phyloP scores from a whole-genome alignment of 148 eudicot species.

The Talinum fruticosum region DNA sequence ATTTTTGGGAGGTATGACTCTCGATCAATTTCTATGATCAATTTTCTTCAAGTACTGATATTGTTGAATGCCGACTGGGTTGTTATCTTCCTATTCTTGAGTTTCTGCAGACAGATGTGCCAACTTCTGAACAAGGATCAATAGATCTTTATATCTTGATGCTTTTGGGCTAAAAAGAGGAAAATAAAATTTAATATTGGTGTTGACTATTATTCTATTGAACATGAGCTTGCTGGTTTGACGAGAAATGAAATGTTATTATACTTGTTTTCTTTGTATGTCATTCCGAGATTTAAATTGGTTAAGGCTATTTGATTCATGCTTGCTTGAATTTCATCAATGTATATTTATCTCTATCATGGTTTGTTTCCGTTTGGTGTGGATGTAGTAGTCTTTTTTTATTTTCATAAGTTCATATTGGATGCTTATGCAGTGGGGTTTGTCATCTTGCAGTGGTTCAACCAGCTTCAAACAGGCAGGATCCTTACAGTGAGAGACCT shows the following conservation, averaged over 20 bases:
- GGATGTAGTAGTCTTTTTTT: background rate
- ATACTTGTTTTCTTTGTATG: background rate
- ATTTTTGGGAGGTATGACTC: slow-evolving; percentile 76
- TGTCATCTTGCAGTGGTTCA: slow-evolving; percentile 71
- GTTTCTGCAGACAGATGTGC: background rate
- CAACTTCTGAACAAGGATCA: background rate
- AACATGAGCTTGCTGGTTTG: background rate
- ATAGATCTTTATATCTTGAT: background rate
- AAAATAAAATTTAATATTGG: background rate
- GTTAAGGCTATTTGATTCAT: background rate
- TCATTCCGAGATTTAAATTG: background rate
- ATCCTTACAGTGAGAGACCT: slow-evolving; percentile 89
- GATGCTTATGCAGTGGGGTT: background rate
- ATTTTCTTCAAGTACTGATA: background rate
- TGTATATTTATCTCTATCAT: background rate
- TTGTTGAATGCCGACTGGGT: background rate
- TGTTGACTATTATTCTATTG: background rate
- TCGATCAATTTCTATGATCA: background rate
- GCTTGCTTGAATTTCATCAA: background rate
- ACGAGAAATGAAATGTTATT: background rate
- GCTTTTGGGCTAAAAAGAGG: background rate
- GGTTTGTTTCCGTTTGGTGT: background rate
- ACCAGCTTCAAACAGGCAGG: slow-evolving; percentile 74
- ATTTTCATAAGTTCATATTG: background rate
- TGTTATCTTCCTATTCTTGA: background rate